These are phyloP conservation scores for Cyclotella atomus DNA, from an alignment of 108 stramenopile species.

Conservation along the genomic window DNA sequence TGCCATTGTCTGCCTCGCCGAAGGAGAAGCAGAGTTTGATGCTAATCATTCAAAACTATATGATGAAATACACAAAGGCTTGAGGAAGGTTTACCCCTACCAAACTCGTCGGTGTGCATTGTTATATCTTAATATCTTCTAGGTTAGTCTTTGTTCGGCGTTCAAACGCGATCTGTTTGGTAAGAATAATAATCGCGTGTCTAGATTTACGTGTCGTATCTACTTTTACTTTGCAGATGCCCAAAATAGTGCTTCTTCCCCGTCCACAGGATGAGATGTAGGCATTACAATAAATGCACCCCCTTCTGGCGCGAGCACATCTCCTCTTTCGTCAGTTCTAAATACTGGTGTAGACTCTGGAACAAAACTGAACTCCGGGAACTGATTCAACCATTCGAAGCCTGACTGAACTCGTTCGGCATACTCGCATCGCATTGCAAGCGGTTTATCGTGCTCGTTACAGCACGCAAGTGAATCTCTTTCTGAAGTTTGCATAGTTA, in stretches of 20 bases:
- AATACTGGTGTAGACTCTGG: conserved; percentile 35
- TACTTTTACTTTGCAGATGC: conserved; percentile 21
- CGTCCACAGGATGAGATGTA: conserved; percentile 30
- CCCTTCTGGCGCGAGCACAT: conserved; percentile 36
- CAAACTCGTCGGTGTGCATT: conserved; percentile 13
- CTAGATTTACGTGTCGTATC: too few species aligned
- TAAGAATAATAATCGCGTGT: too few species aligned
- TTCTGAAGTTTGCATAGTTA: conserved; percentile 20
- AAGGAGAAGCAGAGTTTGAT: conserved; percentile 69
- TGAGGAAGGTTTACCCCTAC: conserved; percentile 60
- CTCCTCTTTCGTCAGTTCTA: conserved; percentile 22
- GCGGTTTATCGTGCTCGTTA: conserved; percentile 4
- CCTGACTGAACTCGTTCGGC: conserved; percentile 30
- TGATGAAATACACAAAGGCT: conserved; percentile 59
- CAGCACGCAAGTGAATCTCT: neutral
- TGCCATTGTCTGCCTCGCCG: conserved; percentile 86
- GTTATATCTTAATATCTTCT: too few species aligned
- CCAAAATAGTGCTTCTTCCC: conserved; percentile 51
- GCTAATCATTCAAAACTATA: conserved; percentile 70
- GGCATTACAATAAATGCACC: conserved; percentile 49
- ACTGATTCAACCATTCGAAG: conserved; percentile 35
- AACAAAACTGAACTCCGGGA: conserved; percentile 41
- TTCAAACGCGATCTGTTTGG: too few species aligned
- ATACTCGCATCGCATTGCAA: conserved; percentile 32
- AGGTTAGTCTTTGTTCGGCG: too few species aligned